A percentile compares a stretch with the other conserved stretches of the same genome.
Evolutionary conservation across 306 rosid genomes (phyloP).

Genomic region (Pterocarpus santalinus): DNA sequence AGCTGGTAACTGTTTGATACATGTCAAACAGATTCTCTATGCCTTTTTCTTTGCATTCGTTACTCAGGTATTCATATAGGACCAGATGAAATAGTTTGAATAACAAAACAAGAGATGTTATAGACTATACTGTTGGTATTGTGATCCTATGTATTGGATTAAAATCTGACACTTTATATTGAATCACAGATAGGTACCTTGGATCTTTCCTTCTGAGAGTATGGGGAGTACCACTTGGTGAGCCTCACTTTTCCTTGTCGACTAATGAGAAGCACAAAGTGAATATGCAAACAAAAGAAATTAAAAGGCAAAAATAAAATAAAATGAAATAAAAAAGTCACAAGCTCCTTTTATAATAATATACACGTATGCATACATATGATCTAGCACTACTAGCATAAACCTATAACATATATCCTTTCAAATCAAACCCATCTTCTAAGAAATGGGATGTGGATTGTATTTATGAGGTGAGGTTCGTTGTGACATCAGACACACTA

Average conservation of each 20-base stretch:
- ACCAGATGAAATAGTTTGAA: not conserved
- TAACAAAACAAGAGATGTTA: too few species aligned
- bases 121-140: not conserved
- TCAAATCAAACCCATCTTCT: slow-evolving; percentile 31
- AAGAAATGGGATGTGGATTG: slow-evolving; percentile 1
- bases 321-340: not conserved
- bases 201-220: slow-evolving; percentile 90
- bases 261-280: slow-evolving; percentile 89
- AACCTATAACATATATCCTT: not conserved
- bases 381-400: not conserved
- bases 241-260: slow-evolving; percentile 98
- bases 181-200: slow-evolving; percentile 66
- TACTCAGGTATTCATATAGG: not conserved
- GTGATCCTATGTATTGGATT: slow-evolving; percentile 22
- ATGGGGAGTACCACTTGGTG: slow-evolving; percentile 97
- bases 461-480: slow-evolving; percentile 25
- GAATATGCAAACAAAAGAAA: slow-evolving; percentile 62
- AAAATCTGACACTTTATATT: slow-evolving; percentile 16
- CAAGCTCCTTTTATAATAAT: slow-evolving; percentile 19
- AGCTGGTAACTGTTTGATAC: too few species aligned
- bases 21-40: too few species aligned
- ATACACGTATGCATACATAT: not conserved
- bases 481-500: not conserved
- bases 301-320: too few species aligned
- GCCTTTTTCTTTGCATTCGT: not conserved